Base-by-base conservation (phyloP, 805 yeast genomes). In the Sugiyamaella americana region DNA sequence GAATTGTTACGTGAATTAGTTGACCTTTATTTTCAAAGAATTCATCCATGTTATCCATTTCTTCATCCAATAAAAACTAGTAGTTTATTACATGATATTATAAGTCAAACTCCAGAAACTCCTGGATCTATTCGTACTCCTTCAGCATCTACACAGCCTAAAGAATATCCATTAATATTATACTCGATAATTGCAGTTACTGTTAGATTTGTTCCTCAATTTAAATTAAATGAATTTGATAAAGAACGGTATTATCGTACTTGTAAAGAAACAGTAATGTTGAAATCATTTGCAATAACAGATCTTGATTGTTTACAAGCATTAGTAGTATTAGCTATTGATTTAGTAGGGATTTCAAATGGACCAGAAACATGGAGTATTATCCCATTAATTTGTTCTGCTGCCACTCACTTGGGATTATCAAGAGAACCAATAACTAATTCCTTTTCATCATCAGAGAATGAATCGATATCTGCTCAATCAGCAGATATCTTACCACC, bases 41-140 rank as follows among this genome's bases (percentile, higher is more conserved):
- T 87, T 20, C 94, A 87, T 60, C 93, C 95, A 0, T 79, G 84
- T 10, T 84, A 84, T 62, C 95, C 95, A 0, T 82, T 87, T 13
- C 63, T 87, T 47, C 95, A 87, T 38, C 45, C 49, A 13, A 46
- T 44, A 13, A 30, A 41, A 6, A 36, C 56, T 16, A 43, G 48
- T 36, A 16, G 44, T 11, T 29, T 34, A 21, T 30, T 50, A 26
- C 41, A 37, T 13, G 16, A 18, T 5, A 22, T 40, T 16, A 19
- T 43, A 16, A 24, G 24, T 5, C 26, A 39, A 26, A 26, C 8
- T 13, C 8, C 32, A 8, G 32, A 26, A 8, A 8, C 32, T 8
- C 32, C 32, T 8, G 13, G 13, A 8, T 13, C 32, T 26, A 8
- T 8, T 26, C 8, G 32, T 26, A 26, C 6, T 18, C 22, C 26